Evolutionary conservation across 345 rosid genomes (phyloP), one percentile per base, ranked within the genome.

Genomic region (Geranium rotundifolium): DNA sequence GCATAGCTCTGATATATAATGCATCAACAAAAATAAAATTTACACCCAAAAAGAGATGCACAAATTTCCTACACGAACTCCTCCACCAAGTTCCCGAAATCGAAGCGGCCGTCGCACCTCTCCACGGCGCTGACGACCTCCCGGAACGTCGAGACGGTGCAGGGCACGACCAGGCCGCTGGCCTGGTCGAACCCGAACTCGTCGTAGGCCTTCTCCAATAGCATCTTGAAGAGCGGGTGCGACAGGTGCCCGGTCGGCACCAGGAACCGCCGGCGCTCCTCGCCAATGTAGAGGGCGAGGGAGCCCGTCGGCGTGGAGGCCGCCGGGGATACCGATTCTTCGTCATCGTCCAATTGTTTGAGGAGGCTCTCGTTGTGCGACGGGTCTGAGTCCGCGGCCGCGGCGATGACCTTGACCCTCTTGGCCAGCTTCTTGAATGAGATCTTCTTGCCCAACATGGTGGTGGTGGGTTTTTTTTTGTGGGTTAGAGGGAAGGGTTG

Each of bases 151-250:
- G 93, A 60, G 34, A 83, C 86, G 68, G 77, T 81, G 62, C 97
- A 90, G 1, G 99, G 96, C 59, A 92, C 85, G 49, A 89, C 86
- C 55, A 92, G 71, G 66, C 77, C 75, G 56, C 79, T 74, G 63
- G 63, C 73, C 57, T 87, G 88, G 0, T 77, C 80, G 57, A 75
- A 77, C 0, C 84, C 82, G 54, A 79, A 79, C 70, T 92, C 95
- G 20, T 84, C 72, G 58, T 71, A 81, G 3, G 99, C 81, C 69
- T 87, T 92, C 67, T 92, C 95, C 3, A 92, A 67, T 64, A 92
- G 62, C 87, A 90, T 92, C 82, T 83, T 84, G 71, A 92, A 78
- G 16, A 89, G 73, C 18, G 98, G 97, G 63, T 89, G 97, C 5
- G 81, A 79, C 41, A 89, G 76, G 67, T 69, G 87, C 66, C 90